Percentiles rank a stretch among this genome's conserved stretches.
These are phyloP conservation scores for Trametes polyzona DNA, from an alignment of 1,284 basidiomycete species.

Conservation along the genomic window DNA sequence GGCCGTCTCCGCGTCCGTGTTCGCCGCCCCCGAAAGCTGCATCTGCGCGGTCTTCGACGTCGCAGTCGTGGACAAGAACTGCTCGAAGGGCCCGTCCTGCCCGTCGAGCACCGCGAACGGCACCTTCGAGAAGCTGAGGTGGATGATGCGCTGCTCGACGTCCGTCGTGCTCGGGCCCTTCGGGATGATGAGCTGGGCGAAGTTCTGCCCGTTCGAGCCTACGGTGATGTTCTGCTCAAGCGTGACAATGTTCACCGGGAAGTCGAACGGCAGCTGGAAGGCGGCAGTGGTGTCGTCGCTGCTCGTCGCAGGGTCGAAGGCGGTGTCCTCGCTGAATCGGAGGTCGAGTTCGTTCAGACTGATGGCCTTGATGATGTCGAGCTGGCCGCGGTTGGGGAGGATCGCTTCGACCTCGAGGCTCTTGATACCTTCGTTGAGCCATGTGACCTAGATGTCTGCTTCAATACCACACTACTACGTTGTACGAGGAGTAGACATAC, in stretches of 20 bases:
- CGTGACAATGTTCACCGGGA: conserved; percentile 70
- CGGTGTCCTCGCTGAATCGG: conserved; percentile 58
- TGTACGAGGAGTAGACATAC: conserved; percentile 35
- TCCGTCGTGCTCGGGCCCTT: conserved; percentile 65
- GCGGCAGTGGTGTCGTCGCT: conserved; percentile 63
- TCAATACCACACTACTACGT: background rate
- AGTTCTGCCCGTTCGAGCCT: conserved; percentile 55
- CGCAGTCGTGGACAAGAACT: conserved; percentile 73
- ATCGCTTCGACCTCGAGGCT: conserved; percentile 61
- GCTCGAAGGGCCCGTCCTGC: conserved; percentile 59
- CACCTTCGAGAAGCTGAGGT: conserved; percentile 63
- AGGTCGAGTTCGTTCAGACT: conserved; percentile 66
- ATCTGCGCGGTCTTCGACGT: conserved; percentile 53
- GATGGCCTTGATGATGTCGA: conserved; percentile 72
- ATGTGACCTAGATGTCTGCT: conserved; percentile 52
- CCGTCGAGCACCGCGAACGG: conserved; percentile 62
- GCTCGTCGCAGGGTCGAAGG: conserved; percentile 62
- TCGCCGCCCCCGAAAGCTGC: conserved; percentile 60
- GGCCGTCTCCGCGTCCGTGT: conserved; percentile 68
- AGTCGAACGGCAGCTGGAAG: conserved; percentile 73
- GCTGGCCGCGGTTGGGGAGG: conserved; percentile 67
- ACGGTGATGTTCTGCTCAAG: conserved; percentile 67
- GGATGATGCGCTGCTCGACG: conserved; percentile 63
- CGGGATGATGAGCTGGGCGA: conserved; percentile 69
- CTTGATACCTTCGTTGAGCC: conserved; percentile 80